Conservation (phyloP, 2,329 filamentous ascomycete genomes). For the Ophiostoma himal-ulmi region DNA sequence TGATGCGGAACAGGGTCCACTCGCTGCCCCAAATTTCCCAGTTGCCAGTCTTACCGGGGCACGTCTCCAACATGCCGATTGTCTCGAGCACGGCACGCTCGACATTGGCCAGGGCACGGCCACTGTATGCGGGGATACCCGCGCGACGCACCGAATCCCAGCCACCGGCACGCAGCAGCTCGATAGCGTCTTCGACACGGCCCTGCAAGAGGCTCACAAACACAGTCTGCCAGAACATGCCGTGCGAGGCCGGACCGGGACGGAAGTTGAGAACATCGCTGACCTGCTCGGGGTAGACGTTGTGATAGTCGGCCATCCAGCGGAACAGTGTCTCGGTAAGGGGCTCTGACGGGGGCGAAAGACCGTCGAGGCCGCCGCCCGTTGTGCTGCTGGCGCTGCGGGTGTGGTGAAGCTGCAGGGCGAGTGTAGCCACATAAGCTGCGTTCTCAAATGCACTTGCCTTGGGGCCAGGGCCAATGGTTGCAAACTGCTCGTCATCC, state of each 20-base stretch:
- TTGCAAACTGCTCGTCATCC: conserved; percentile 50
- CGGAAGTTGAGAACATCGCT: conserved; percentile 56
- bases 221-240: conserved; percentile 80
- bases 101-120: conserved; percentile 70
- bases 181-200: conserved; percentile 60
- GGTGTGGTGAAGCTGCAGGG: conserved; percentile 72
- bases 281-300: conserved; percentile 62
- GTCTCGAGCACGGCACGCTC: conserved; percentile 64
- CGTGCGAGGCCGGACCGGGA: conserved; percentile 70
- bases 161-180: conserved; percentile 65
- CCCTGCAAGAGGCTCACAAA: conserved; percentile 70
- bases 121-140: conserved; percentile 62
- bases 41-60: conserved; percentile 62
- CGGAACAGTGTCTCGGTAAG: conserved; percentile 73
- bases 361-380: conserved; percentile 34
- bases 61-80: conserved; percentile 63
- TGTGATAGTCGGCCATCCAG: conserved; percentile 74
- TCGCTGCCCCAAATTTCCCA: conserved; percentile 80
- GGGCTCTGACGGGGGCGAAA: conserved; percentile 35
- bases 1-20: conserved; percentile 78
- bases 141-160: conserved; percentile 72
- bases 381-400: conserved; percentile 37
- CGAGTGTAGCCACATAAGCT: conserved; percentile 67
- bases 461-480: conserved; percentile 59
- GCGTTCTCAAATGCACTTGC: conserved; percentile 67